Evolutionary conservation across 129 eudicot genomes (phyloP), one percentile per base, ranked within the genome.

Genomic region (Tagetes patula): DNA sequence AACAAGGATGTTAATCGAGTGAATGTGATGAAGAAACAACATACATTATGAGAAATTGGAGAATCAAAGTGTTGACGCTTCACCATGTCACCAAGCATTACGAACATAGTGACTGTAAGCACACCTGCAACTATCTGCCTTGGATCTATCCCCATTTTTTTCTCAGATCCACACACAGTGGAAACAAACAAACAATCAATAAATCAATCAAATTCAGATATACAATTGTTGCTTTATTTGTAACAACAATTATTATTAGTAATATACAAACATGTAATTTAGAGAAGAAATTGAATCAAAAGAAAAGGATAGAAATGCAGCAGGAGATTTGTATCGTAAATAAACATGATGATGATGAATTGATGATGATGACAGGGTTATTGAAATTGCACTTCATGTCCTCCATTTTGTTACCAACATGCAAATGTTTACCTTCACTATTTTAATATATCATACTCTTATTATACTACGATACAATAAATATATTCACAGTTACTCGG

Each of bases 11-110:
- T 20, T 20, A 20, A 20, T 20, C 27, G 27, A 20, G 27, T 58
- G 30, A 36, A 14, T 40, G 55, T 58, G 37, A 38, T 36, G 8
- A 8, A 43, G 55, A 12, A 13, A 3, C 66, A 2, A 8, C 64
- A 32, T 85, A 88, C 96, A 37, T 74, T 85, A 70, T 68, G 65
- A 70, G 93, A 72, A 75, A 69, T 41, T 12, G 79, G 68, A 77
- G 95, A 46, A 69, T 87, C 90, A 58, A 88, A 88, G 77, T 95
- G 99, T 60, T 95, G 88, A n/a, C 94, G 83, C 75, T 91, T 91
- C 55, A 95, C 80, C 99, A 95, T 95, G 78, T 91, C 67, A 2
- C 90, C 99, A 45, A 95, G 97, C 97, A 91, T 95, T n/a, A 89
- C 81, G 75, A 95, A 95, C 99, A 95, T 95, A 34, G 99, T 85